Evolutionary conservation across 176 grass and related monocot genomes (phyloP).

Genomic region (Echinochloa phyllopogon): DNA sequence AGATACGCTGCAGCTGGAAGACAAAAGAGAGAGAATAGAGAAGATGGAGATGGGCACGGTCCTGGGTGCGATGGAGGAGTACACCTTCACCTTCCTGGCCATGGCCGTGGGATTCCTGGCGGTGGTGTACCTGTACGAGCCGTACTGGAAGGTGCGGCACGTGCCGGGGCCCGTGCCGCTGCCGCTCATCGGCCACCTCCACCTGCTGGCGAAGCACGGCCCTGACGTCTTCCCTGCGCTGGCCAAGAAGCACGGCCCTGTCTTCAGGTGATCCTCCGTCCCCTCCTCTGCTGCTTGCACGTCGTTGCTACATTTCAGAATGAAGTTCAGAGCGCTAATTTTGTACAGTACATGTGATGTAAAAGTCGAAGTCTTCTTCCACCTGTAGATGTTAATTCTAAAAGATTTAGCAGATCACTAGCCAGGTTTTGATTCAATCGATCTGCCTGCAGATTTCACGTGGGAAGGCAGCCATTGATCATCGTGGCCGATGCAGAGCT

Average conservation of each 20-base stretch:
- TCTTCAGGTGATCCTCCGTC: conserved; percentile 7
- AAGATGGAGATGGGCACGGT: not conserved
- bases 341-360: not conserved
- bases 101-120: conserved; percentile 18
- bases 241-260: conserved; percentile 48
- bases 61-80: not conserved
- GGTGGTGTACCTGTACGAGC: conserved; percentile 52
- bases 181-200: conserved; percentile 63
- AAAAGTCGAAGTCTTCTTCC: not conserved
- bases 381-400: not conserved
- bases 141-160: conserved; percentile 50
- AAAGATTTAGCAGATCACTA: not conserved
- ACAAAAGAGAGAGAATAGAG: not conserved
- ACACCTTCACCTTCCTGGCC: not conserved
- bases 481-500: conserved; percentile 41
- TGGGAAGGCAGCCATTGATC: conserved; percentile 51
- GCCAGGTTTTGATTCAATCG: not conserved
- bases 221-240: conserved; percentile 48
- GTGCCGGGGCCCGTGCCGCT: conserved; percentile 47
- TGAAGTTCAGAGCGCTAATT: not conserved
- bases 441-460: conserved; percentile 42
- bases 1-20: not conserved
- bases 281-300: not conserved
- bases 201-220: conserved; percentile 57
- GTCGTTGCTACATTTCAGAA: not conserved